Base-by-base conservation (phyloP, 371 early-diverging fungal species). In the Syncephalastrum monosporum region DNA sequence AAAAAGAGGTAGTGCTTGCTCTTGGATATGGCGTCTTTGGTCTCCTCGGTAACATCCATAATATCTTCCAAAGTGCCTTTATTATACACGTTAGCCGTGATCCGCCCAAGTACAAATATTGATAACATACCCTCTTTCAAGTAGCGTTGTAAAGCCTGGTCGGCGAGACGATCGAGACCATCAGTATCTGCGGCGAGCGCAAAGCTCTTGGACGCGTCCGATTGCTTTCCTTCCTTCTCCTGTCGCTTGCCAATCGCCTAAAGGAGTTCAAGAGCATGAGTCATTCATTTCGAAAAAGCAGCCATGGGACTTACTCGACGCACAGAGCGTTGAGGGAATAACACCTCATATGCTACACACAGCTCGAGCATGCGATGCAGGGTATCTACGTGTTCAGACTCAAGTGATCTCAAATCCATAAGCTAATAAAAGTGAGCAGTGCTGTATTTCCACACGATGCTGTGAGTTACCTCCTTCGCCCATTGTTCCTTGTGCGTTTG, bases 401-500 rank as follows among this genome's bases (percentile, higher is more conserved):
- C 23, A 5, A 63, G 41, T 12, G 50, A 12, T 3, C 19, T 19
- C 38, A 33, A 33, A 10, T 33, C 38, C 38, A 33, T 33, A 2
- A 33, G 10, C 38, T 33, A 33, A 10, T 12, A 33, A 33, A 6
- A 33, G 10, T 33, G 38, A 33, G 38, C 10, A 1, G 38, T 6
- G 12, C 8, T 10, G 38, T 8, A 33, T 10, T 10, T 7, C 38
- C 6, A 12, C 23, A 23, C 38, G 3, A 44, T 43, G 17, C n/a
- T 17, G 25, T 5, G 14, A 1, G 24, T 43, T 46, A 73, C 63
- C 48, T 65, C 25, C 38, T 50, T 53, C 5, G 61, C 61, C 75
- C 75, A 75, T 16, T 52, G 38, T 44, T 65, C 70, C 12, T 57
- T 55, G 25, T 75, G 71, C 6, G 53, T 33, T 46, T 48, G 24